These are phyloP conservation scores for Trametopsis cervina DNA, from an alignment of 768 basidiomycete species.

Conservation along the genomic window DNA sequence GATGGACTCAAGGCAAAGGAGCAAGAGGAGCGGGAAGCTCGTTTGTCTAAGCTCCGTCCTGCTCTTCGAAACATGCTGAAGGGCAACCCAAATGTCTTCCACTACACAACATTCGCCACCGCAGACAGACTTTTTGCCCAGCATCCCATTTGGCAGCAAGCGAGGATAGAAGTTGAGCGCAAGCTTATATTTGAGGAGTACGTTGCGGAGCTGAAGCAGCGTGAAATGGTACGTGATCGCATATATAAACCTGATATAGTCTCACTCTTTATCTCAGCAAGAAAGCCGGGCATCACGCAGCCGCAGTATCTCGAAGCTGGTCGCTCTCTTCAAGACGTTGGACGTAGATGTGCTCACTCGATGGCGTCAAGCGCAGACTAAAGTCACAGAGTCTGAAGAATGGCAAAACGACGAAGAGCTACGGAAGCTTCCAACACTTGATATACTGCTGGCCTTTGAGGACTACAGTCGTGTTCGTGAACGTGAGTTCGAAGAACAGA, in stretches of 20 bases:
- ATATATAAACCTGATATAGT: background rate
- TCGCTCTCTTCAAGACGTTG: conserved; percentile 77
- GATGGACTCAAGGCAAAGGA: conserved; percentile 72
- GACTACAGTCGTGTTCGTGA: conserved; percentile 89
- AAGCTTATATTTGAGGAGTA: conserved; percentile 90
- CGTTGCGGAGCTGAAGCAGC: conserved; percentile 74
- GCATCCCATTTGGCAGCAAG: conserved; percentile 90
- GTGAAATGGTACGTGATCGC: conserved; percentile 68
- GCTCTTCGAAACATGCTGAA: conserved; percentile 80
- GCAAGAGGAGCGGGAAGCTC: conserved; percentile 77
- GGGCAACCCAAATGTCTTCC: conserved; percentile 82
- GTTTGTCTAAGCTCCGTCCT: conserved; percentile 81
- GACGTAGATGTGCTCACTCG: conserved; percentile 90
- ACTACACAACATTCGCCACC: conserved; percentile 86
- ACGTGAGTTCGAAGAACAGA: conserved; percentile 86
- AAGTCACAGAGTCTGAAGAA: conserved; percentile 69
- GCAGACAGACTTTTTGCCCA: conserved; percentile 81
- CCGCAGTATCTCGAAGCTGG: conserved; percentile 78
- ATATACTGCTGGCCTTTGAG: conserved; percentile 90
- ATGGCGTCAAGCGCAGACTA: conserved; percentile 79
- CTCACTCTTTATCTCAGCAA: conserved; percentile 40
- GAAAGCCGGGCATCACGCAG: conserved; percentile 70
- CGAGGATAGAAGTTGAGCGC: conserved; percentile 79
- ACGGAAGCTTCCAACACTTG: conserved; percentile 78
- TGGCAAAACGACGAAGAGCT: conserved; percentile 77